A percentile compares a stretch with the other conserved stretches of the same genome.
These are phyloP conservation scores for Testicularia cyperi DNA, from an alignment of 1,284 basidiomycete species.

Conservation along the genomic window DNA sequence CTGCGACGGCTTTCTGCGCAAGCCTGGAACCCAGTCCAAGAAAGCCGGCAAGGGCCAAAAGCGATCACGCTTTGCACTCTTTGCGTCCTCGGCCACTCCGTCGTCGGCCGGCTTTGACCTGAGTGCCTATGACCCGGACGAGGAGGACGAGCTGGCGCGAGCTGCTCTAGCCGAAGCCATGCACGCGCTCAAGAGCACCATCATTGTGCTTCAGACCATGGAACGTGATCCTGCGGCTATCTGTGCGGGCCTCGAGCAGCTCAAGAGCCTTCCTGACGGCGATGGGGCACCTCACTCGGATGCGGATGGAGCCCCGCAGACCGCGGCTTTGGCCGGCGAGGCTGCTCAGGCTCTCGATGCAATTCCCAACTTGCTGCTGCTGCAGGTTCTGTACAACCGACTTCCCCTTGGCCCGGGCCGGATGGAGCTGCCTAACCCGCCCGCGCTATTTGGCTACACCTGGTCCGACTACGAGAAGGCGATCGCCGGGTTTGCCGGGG, in stretches of 20 bases:
- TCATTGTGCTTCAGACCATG: conserved; percentile 47
- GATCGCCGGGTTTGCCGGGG: conserved; percentile 51
- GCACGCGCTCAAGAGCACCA: conserved; percentile 50
- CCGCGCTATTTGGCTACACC: conserved; percentile 44
- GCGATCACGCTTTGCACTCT: conserved; percentile 32
- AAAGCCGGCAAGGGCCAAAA: conserved; percentile 18
- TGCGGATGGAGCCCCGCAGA: neutral
- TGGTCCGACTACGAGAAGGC: conserved; percentile 55
- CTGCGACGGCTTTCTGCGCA: conserved; percentile 43
- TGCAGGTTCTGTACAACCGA: conserved; percentile 54
- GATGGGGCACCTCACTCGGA: neutral
- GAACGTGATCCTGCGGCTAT: conserved; percentile 47
- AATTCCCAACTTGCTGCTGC: conserved; percentile 49
- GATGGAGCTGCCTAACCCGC: conserved; percentile 47
- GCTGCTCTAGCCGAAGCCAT: conserved; percentile 56
- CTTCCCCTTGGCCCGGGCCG: conserved; percentile 36
- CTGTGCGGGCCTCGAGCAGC: conserved; percentile 18
- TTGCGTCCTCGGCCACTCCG: conserved; percentile 11
- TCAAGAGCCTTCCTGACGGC: conserved; percentile 13
- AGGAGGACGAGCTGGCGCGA: conserved; percentile 55
- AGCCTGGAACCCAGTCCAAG: conserved; percentile 26
- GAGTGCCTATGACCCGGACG: conserved; percentile 35
- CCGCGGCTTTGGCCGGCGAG: conserved; percentile 19
- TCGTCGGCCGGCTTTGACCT: conserved; percentile 15
- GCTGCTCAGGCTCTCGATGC: conserved; percentile 45